Evolutionary conservation across 192 early-diverging fungal species (phyloP).

Genomic region (Dimargaris xerosporica): DNA sequence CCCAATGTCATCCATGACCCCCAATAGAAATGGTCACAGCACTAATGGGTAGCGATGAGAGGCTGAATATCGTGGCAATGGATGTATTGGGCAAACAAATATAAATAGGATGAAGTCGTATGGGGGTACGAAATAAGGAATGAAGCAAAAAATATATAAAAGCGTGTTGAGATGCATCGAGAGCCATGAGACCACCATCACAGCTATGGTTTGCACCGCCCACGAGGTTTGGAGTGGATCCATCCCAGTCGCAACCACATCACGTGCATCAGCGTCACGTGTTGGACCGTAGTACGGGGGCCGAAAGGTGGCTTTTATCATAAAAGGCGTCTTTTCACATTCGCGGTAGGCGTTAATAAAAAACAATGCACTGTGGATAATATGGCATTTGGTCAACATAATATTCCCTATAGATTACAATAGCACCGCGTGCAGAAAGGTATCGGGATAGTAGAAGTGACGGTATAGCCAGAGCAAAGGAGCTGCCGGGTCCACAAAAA

Average conservation of each 20-base stretch:
- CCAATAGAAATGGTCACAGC: not conserved
- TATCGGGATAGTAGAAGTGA: constrained; percentile 2
- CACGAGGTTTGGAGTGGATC: no score
- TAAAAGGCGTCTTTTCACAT: not conserved
- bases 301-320: no score
- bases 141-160: not conserved
- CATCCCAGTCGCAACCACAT: no score
- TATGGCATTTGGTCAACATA: not conserved
- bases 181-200: not conserved
- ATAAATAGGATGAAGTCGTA: not conserved
- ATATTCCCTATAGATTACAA: not conserved
- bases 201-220: not conserved
- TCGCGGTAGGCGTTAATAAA: not conserved
- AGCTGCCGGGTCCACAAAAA: not conserved
- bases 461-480: constrained; percentile 10
- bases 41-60: not conserved
- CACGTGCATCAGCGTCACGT: no score
- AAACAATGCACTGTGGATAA: not conserved
- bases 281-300: no score
- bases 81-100: not conserved
- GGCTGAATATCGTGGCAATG: not conserved
- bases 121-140: not conserved
- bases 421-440: not conserved
- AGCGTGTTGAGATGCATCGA: not conserved
- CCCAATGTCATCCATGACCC: not conserved